These are phyloP conservation scores for Suillus hirtellus DNA, from an alignment of 768 basidiomycete genomes.

Conservation along the genomic window DNA sequence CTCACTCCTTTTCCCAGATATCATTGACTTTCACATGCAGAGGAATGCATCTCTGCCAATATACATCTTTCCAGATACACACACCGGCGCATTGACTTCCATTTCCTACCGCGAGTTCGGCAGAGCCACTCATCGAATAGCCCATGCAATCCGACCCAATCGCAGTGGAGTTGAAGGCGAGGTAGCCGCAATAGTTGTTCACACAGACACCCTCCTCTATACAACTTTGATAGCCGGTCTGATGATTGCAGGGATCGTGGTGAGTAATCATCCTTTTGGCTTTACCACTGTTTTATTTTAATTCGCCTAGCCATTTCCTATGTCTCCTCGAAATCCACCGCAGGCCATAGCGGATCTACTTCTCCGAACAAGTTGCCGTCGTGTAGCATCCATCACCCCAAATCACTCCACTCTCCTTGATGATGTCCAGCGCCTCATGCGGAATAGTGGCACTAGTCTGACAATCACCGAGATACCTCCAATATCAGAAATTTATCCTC, in stretches of 20 bases:
- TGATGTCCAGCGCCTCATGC: conserved; percentile 5
- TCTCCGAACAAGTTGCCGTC: conserved; percentile 21
- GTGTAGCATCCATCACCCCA: conserved; percentile 21
- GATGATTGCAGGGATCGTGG: conserved; percentile 1
- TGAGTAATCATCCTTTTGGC: background rate
- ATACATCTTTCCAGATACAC: conserved; percentile 16
- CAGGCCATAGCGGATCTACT: conserved; percentile 16
- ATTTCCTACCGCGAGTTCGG: conserved; percentile 31
- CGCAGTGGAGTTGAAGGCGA: conserved; percentile 8
- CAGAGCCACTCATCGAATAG: conserved; percentile 27
- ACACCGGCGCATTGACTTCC: conserved; percentile 13
- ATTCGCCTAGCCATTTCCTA: background rate
- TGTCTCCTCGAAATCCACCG: conserved; percentile 10
- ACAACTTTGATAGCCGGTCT: conserved; percentile 12
- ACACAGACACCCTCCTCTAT: conserved; percentile 16
- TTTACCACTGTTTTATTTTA: background rate
- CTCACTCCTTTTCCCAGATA: conserved; percentile 26
- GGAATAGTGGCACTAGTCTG: conserved; percentile 1
- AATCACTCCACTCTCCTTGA: conserved; percentile 24
- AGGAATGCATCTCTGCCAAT: conserved; percentile 26
- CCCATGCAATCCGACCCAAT: conserved; percentile 7
- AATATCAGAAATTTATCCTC: conserved; percentile 37
- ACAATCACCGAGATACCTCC: conserved; percentile 25
- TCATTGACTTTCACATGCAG: conserved; percentile 22
- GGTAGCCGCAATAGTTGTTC: conserved; percentile 9